phyloP scores from a whole-genome alignment of 139 green algal species.

The Nannochloris sp. region DNA sequence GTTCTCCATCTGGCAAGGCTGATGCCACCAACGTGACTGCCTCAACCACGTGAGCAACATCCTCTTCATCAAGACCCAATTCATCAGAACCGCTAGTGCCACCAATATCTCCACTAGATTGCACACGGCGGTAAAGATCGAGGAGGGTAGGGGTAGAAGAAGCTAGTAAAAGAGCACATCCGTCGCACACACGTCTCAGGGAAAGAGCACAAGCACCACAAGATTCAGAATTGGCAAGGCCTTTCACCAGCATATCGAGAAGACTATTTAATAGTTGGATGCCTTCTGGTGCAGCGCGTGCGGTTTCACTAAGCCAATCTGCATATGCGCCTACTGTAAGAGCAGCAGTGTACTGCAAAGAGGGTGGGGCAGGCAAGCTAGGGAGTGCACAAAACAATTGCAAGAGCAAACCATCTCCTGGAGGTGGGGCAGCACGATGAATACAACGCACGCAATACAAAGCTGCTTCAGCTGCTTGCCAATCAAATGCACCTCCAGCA shows the following conservation, averaged over 20 bases:
- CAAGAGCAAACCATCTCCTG: constrained; percentile 44
- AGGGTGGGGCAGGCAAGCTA: constrained; percentile 33
- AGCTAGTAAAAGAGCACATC: constrained; percentile 41
- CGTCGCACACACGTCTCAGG: constrained; percentile 51
- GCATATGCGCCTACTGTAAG: constrained; percentile 47
- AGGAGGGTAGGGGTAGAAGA: constrained; percentile 34
- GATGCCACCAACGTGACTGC: constrained; percentile 31
- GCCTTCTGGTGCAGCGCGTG: background rate
- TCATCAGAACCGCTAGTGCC: background rate
- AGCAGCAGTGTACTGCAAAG: constrained; percentile 51
- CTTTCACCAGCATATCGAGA: constrained; percentile 2
- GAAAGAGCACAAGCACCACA: constrained; percentile 38
- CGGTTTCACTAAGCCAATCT: constrained; percentile 38
- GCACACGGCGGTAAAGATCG: constrained; percentile 48
- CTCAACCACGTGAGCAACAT: constrained; percentile 48
- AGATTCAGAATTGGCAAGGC: constrained; percentile 17
- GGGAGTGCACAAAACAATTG: constrained; percentile 51
- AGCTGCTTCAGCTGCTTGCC: constrained; percentile 59
- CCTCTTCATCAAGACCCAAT: constrained; percentile 33
- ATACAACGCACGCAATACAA: constrained; percentile 69
- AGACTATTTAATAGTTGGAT: background rate
- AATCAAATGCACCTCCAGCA: constrained; percentile 42
- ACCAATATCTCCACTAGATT: constrained; percentile 27
- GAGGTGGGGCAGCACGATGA: constrained; percentile 21
- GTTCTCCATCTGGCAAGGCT: constrained; percentile 29